Percentiles rank a stretch among this genome's conserved stretches.
phyloP scores from a whole-genome alignment of 768 basidiomycete genomes.

The Boletus rufocinnamomeus region DNA sequence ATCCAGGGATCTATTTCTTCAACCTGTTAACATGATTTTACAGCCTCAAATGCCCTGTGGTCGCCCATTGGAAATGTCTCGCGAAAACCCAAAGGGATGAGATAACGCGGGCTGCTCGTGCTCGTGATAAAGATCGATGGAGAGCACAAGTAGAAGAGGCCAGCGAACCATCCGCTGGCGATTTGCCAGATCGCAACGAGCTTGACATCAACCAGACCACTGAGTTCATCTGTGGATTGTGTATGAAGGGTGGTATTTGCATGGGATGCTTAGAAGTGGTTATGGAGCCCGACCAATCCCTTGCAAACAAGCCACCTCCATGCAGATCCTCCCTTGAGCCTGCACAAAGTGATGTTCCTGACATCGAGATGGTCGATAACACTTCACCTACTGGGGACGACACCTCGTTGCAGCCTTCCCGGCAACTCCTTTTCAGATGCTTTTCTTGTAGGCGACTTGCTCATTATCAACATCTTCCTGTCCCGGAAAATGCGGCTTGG shows the following conservation, averaged over 20 bases:
- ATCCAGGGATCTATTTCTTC: not conserved
- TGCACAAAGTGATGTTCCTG: slow-evolving; percentile 12
- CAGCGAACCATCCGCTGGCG: slow-evolving; percentile 21
- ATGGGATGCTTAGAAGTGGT: slow-evolving; percentile 69
- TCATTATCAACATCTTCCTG: slow-evolving; percentile 76
- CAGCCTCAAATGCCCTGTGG: slow-evolving; percentile 77
- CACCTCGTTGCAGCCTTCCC: slow-evolving; percentile 21
- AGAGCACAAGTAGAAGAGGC: slow-evolving; percentile 29
- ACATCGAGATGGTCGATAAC: slow-evolving; percentile 41
- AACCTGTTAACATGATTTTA: slow-evolving; percentile 13
- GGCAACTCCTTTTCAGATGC: slow-evolving; percentile 77
- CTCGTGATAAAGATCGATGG: slow-evolving; percentile 49
- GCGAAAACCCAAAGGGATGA: slow-evolving; percentile 66
- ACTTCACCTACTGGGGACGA: slow-evolving; percentile 13
- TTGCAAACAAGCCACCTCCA: slow-evolving; percentile 19
- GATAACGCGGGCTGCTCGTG: slow-evolving; percentile 64
- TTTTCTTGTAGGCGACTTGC: slow-evolving; percentile 77
- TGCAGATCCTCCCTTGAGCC: slow-evolving; percentile 9
- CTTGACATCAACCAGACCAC: slow-evolving; percentile 62
- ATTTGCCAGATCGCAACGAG: slow-evolving; percentile 46
- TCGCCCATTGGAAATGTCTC: slow-evolving; percentile 77
- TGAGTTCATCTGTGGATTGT: slow-evolving; percentile 76
- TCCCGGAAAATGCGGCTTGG: slow-evolving; percentile 41
- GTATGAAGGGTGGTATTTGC: slow-evolving; percentile 76
- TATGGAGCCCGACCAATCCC: slow-evolving; percentile 45